Evolutionary conservation across 495 filamentous ascomycete genomes (phyloP), one percentile per base, ranked within the genome.

Genomic region (Xylaria sp.): DNA sequence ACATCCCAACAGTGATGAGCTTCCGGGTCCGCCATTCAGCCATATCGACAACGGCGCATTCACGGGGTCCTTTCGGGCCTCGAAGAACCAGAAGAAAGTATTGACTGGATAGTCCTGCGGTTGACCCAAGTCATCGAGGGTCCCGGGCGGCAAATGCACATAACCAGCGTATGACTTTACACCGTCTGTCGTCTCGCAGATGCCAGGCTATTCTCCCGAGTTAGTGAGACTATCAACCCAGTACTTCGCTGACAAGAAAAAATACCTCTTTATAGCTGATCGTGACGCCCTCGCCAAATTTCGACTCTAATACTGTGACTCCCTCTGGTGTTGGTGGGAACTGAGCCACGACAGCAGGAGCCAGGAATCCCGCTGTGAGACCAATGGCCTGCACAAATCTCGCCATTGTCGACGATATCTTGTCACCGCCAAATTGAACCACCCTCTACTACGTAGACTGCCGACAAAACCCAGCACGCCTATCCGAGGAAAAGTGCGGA

Each of bases 191-290:
- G 78, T 80, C 57, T 80, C 78, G 46, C 78, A 80, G 26, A 80
- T 74, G 24, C 75, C 74, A 7, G 78, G 75, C 78, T 80, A 62
- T 70, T 48, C 35, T 21, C 63, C 29, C 35, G 19, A 41, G 58
- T 70, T 19, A 70, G 58, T 46, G 24, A 46, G 15, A 44, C 21
- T 19, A 21, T 35, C 15, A 9, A 11, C 33, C 19, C 21, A 43
- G 21, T 1, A 44, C 5, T 40, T n/a, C 15, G 53, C 79, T 26
- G 3, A 63, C 5, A n/a, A 55, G 26, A 50, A n/a, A 52, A 29
- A 2, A 40, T 75, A 90, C 89, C 80, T 90, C 82, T 82, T 90
- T 91, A 72, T 90, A 91, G 24, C 88, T 88, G 19, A 91, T 90
- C 46, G 77, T 83, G 1, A 91, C 86, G 7, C 87, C 89, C 37